Evolutionary conservation across 1,284 basidiomycete genomes (phyloP), one percentile per base, ranked within the genome.

Genomic region (Rhodotorula sp.): DNA sequence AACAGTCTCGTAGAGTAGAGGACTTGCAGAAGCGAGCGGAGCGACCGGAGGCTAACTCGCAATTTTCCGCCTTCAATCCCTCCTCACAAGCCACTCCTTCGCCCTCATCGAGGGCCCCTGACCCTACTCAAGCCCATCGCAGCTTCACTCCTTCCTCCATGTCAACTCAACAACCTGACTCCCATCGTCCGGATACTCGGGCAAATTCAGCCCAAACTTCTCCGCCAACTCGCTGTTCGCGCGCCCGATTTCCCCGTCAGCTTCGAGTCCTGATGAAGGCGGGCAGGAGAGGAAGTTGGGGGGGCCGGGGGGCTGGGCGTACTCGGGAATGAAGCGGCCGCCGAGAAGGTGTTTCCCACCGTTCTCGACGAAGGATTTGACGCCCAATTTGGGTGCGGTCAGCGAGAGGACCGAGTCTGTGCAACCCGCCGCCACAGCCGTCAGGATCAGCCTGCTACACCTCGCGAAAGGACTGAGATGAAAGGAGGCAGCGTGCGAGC

Each of bases 371-470:
- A 92, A 98, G 13, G 79, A 80, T 73, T 83, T 84, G 7, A 89
- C 88, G 2, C 96, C 96, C 75, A 89, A 83, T 81, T 99, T 99
- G 3, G 96, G 96, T 16, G 91, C 94, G 0, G 95, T 98, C 75
- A 99, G 82, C 76, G 91, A 94, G 66, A 99, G 81, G 51, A 99
- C 82, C 2, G 93, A 90, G 60, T 90, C 86, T 0, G 91, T 31
- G 86, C 83, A 68, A 91, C 84, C 13, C 83, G 10, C 3, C 34
- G 34, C 34, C 34, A 34, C 18, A 28, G 16, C 24, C 34, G 3
- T 11, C 40, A 13, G 24, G 6, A 26, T 40, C 37, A 53, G 13
- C 2, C 9, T 30, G 0, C 16, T 15, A n/a, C 20, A 3, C 2
- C n/a, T 0, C 52, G 10, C 34, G n/a, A n/a, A 9, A 13, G 28